These are phyloP conservation scores for Termitomyces sp. DNA, from an alignment of 768 basidiomycete genomes.

Conservation along the genomic window DNA sequence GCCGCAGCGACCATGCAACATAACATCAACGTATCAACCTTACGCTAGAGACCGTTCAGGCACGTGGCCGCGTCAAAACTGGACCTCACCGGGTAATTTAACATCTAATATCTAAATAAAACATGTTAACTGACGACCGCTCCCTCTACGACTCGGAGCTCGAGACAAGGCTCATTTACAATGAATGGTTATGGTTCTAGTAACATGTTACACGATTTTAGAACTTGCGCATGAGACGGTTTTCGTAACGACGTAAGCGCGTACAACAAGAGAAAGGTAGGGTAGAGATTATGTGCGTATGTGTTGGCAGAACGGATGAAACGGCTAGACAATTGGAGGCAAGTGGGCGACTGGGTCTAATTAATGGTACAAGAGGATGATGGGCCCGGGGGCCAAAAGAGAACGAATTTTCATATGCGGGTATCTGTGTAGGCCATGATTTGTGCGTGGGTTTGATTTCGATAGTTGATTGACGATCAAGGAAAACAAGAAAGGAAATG, in stretches of 20 bases:
- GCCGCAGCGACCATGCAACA: neutral
- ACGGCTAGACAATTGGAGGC: neutral
- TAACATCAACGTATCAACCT: no score
- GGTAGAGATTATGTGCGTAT: conserved; percentile 6
- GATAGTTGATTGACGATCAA: neutral
- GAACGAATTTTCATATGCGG: conserved; percentile 5
- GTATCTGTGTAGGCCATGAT: conserved; percentile 3
- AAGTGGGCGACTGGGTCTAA: neutral
- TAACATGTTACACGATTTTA: neutral
- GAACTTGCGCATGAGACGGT: neutral
- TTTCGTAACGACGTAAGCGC: neutral
- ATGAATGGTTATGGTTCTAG: no score
- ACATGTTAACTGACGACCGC: no score
- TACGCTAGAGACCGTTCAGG: no score
- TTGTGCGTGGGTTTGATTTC: conserved; percentile 7
- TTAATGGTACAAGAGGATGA: conserved; percentile 6
- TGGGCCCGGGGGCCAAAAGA: conserved; percentile 4
- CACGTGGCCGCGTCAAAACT: no score
- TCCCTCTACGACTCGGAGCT: no score
- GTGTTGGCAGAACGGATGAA: neutral
- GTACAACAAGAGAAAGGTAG: neutral
- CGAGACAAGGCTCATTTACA: no score
- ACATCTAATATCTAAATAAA: no score
- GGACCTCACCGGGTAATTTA: no score
- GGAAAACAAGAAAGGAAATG: conserved; percentile 15